These are phyloP conservation scores for Ophiosphaerella herpotricha DNA, from an alignment of 2,329 filamentous ascomycete genomes.

Conservation along the genomic window DNA sequence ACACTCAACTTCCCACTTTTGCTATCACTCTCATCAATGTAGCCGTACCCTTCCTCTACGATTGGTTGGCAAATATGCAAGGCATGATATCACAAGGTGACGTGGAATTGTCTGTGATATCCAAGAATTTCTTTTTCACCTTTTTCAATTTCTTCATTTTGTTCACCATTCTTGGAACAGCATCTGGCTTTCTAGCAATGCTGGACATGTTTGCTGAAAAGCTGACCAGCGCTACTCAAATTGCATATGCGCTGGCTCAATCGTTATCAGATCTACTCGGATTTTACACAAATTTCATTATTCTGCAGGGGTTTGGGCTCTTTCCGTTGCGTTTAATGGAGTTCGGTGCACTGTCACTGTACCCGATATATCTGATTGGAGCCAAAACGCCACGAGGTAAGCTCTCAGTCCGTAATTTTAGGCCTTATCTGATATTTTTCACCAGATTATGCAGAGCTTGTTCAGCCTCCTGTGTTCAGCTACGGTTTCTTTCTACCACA, in stretches of 20 bases:
- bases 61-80: constrained; percentile 87
- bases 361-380: constrained; percentile 76
- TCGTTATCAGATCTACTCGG: constrained; percentile 75
- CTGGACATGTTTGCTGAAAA: constrained; percentile 69
- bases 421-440: constrained; percentile 2
- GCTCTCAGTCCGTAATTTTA: background rate
- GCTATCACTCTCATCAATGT: constrained; percentile 87
- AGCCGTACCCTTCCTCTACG: constrained; percentile 90
- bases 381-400: constrained; percentile 79
- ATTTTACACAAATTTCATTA: constrained; percentile 94
- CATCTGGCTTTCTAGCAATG: constrained; percentile 71
- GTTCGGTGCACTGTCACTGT: constrained; percentile 81
- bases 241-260: constrained; percentile 74
- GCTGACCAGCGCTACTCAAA: constrained; percentile 76
- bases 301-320: constrained; percentile 89
- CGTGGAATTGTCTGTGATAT: constrained; percentile 90
- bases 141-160: constrained; percentile 99
- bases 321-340: constrained; percentile 92
- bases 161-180: constrained; percentile 86
- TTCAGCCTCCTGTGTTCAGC: constrained; percentile 83
- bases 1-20: constrained; percentile 84
- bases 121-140: constrained; percentile 98
- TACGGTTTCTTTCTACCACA: constrained; percentile 97
- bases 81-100: constrained; percentile 95
- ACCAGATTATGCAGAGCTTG: constrained; percentile 77